These are phyloP conservation scores for Bolboschoenoplectus hybrid DNA, from an alignment of 202 grass and related monocot species.

Conservation along the genomic window DNA sequence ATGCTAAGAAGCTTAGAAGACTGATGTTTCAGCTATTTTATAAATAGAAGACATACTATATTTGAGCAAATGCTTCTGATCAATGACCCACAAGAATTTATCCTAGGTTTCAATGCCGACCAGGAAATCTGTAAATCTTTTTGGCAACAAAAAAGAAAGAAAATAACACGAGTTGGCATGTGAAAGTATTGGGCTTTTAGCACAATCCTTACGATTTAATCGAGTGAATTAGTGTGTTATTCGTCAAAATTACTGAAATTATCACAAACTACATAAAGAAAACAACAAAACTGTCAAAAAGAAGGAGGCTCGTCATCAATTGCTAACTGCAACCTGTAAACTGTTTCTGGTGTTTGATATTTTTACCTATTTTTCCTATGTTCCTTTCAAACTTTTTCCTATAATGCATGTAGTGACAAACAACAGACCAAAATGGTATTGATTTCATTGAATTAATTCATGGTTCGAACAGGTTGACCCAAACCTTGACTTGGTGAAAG, in stretches of 20 bases:
- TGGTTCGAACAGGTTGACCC: slow-evolving; percentile 75
- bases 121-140: neutral
- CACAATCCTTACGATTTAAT: neutral
- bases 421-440: neutral
- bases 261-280: neutral
- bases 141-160: neutral
- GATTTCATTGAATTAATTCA: slow-evolving; percentile 1
- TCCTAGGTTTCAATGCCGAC: neutral
- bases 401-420: neutral
- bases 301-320: neutral
- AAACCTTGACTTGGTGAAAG: slow-evolving; percentile 96
- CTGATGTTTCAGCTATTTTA: neutral
- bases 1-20: neutral
- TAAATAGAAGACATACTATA: neutral
- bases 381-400: neutral
- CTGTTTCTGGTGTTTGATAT: neutral
- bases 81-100: neutral
- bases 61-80: slow-evolving; percentile 1
- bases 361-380: neutral
- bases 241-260: neutral
- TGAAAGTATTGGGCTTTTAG: neutral
- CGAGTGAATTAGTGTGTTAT: neutral
- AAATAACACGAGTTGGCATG: neutral
- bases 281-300: neutral
- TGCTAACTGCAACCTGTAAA: neutral